These are phyloP conservation scores for Calonectria montana DNA, from an alignment of 2,329 filamentous ascomycete species.

Conservation along the genomic window DNA sequence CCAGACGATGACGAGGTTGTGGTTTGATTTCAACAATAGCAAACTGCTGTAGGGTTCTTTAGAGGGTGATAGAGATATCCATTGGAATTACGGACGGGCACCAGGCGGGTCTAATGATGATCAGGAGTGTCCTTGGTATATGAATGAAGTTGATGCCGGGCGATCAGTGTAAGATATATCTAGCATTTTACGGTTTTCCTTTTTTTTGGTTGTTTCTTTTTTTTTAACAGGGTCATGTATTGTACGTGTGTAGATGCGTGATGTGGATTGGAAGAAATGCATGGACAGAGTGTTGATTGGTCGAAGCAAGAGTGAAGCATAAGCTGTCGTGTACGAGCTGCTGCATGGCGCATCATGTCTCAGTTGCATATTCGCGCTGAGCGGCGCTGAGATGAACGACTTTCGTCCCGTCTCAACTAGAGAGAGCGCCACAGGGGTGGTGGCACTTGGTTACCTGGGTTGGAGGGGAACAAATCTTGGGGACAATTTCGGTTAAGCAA, in stretches of 20 bases:
- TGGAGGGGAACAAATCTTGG: background rate
- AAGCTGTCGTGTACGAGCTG: no score
- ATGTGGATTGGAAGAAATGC: slow-evolving; percentile 5
- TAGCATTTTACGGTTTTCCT: slow-evolving; percentile 1
- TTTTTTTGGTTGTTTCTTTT: no score
- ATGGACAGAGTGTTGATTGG: background rate
- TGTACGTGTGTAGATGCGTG: slow-evolving; percentile 6
- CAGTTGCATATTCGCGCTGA: background rate
- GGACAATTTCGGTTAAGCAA: background rate
- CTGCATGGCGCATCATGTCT: background rate
- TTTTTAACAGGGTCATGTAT: background rate
- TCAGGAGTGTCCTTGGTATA: slow-evolving; percentile 5
- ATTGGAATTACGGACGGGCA: slow-evolving; percentile 8
- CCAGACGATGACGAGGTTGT: slow-evolving; percentile 66
- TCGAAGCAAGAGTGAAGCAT: background rate
- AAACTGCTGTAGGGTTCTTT: slow-evolving; percentile 25
- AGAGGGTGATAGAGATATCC: slow-evolving; percentile 25
- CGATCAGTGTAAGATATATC: slow-evolving; percentile 17
- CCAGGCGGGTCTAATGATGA: slow-evolving; percentile 4
- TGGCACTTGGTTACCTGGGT: background rate
- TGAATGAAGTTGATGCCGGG: slow-evolving; percentile 7
- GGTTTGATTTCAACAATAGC: slow-evolving; percentile 42
- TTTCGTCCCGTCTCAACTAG: background rate
- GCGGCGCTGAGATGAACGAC: background rate
- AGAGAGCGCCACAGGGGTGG: background rate